Evolutionary conservation across 1,284 basidiomycete genomes (phyloP).

Genomic region (Sanguinoderma infundibulare): DNA sequence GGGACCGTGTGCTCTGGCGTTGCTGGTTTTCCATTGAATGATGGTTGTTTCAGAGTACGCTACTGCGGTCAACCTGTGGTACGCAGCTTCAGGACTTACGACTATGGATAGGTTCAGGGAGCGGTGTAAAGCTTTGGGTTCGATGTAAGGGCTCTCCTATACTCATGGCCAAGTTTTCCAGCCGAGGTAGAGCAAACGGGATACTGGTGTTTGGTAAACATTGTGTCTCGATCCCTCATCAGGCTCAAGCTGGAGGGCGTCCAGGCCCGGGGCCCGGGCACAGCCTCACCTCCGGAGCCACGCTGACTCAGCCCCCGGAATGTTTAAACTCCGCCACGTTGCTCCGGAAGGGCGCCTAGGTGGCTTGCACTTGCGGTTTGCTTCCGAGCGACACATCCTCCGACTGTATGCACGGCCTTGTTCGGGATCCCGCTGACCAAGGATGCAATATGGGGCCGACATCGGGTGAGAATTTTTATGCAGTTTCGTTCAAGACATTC

Average conservation of each 20-base stretch:
- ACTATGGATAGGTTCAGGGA: neutral
- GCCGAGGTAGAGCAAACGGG: neutral
- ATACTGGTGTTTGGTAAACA: neutral
- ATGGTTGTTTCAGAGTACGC: too few species aligned
- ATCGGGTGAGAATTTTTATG: neutral
- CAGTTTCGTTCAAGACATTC: neutral
- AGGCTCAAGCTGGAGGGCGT: neutral
- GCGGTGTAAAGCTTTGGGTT: neutral
- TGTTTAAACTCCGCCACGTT: neutral
- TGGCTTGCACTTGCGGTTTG: neutral
- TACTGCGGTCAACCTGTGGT: neutral
- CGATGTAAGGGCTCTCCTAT: neutral
- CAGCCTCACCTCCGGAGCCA: neutral
- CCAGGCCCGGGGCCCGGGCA: neutral
- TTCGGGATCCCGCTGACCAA: neutral
- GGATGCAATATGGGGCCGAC: neutral
- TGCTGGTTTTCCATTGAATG: too few species aligned
- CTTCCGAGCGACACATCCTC: neutral
- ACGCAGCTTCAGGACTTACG: neutral
- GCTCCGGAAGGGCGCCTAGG: neutral
- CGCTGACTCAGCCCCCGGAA: neutral
- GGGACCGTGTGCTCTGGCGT: too few species aligned
- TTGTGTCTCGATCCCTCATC: neutral
- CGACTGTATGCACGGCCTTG: neutral
- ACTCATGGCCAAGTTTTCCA: neutral